Evolutionary conservation across 2,329 filamentous ascomycete genomes (phyloP), one percentile per base, ranked within the genome.

Genomic region (Raffaelea ambrosiae): DNA sequence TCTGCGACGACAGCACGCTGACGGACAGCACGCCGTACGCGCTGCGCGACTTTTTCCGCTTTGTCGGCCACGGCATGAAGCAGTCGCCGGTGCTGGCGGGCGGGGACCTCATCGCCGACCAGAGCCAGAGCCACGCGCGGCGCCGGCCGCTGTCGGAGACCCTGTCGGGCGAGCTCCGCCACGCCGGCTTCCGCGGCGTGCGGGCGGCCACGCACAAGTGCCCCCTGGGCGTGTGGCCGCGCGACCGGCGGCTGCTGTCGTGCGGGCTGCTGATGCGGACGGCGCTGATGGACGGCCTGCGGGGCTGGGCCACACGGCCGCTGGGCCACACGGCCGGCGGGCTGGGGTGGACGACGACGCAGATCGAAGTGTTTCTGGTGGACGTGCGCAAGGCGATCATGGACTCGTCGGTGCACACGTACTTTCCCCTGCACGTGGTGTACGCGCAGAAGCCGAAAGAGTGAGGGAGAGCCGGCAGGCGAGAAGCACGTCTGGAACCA

Each of bases 211-310:
- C 48, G n/a, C 63, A 66, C 54, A 74, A 75, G 55, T 68, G 66
- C 8, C 73, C 74, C 4, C 56, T 75, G 2, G 74, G 74, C 16
- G 59, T 66, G 3, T 77, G 74, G 74, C 65, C 73, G 3, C 63
- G 63, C 43, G 63, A 65, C 48, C 55, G 61, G 22, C 62, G 66
- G 3, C 63, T 72, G 19, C 63, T 67, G 42, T 63, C 69, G 38
- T 73, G 69, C 52, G 73, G 73, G 2, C 60, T 70, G 29, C 64
- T 74, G 21, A 55, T 74, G 50, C 61, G 69, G 31, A 69, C 71
- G 22, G 65, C 66, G 4, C 51, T 63, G 33, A 59, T 65, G 55
- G 63, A 65, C 46, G 63, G 63, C 8, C 53, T 66, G 45, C 47
- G 57, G 9, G 62, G 61, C 10, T 48, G 63, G 40, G 57, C 56